Conservation (phyloP, 305 asterid species). For the Euphrasia arctica region DNA sequence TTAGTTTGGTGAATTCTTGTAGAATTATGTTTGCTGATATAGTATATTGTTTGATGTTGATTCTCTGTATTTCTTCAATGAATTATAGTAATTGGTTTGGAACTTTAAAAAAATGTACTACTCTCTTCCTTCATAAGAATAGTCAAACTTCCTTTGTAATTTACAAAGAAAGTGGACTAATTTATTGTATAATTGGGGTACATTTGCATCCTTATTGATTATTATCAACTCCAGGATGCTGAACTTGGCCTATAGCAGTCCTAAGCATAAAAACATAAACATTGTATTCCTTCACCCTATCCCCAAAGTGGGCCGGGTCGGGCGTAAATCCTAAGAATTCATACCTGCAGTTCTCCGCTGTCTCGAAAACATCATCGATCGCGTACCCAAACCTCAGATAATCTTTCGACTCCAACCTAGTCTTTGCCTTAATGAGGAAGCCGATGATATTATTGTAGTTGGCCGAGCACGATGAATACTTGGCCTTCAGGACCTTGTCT, state of each 20-base stretch:
- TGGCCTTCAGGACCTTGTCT: slow-evolving; percentile 19
- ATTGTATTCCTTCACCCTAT: slow-evolving; percentile 28
- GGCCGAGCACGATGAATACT: slow-evolving; percentile 24
- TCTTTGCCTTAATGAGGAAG: slow-evolving; percentile 15
- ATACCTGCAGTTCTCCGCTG: slow-evolving; percentile 21
- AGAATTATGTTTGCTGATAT: too few species aligned
- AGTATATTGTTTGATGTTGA: too few species aligned
- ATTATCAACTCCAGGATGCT: too few species aligned
- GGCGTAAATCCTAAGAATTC: slow-evolving; percentile 13
- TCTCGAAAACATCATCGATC: slow-evolving; percentile 13
- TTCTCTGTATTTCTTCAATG: too few species aligned
- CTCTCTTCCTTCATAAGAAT: too few species aligned
- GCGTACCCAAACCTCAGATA: background rate
- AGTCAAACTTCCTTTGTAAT: too few species aligned
- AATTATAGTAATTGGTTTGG: too few species aligned
- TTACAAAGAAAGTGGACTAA: too few species aligned
- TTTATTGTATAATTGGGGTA: too few species aligned
- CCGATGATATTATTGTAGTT: slow-evolving; percentile 21
- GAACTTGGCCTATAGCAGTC: slow-evolving; percentile 12
- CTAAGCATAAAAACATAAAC: slow-evolving; percentile 22
- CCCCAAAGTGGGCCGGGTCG: slow-evolving; percentile 29
- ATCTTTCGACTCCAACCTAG: background rate
- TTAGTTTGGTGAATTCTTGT: too few species aligned
- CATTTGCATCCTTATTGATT: too few species aligned
- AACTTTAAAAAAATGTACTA: too few species aligned